These are phyloP conservation scores for Pestalotiopsis sp. DNA, from an alignment of 2,329 filamentous ascomycete species.

Conservation along the genomic window DNA sequence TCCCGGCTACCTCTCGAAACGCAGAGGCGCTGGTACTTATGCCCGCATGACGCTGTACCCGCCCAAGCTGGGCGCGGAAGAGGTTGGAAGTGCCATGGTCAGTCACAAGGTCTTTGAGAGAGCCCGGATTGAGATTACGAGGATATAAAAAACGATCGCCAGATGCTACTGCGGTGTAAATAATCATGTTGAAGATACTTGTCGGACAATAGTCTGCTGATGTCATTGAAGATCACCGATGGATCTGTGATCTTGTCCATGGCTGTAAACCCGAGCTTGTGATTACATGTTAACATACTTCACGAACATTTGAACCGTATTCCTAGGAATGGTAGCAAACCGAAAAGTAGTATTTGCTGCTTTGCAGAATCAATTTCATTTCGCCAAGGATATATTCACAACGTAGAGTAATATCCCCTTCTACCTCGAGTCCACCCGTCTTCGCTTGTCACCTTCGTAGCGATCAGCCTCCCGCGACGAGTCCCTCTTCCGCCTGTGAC, in stretches of 20 bases:
- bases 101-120: slow-evolving; percentile 80
- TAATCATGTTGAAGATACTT: too few species aligned
- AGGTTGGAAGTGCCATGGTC: slow-evolving; percentile 60
- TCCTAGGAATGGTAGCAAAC: not conserved
- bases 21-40: slow-evolving; percentile 82
- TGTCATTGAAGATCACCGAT: not conserved
- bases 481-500: slow-evolving; percentile 58
- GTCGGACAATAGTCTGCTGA: too few species aligned
- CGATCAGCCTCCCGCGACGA: slow-evolving; percentile 57
- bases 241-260: not conserved
- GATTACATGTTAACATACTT: not conserved
- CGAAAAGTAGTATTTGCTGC: not conserved
- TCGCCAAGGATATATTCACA: not conserved
- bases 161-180: too few species aligned
- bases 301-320: not conserved
- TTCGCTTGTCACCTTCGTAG: slow-evolving; percentile 62
- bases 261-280: not conserved
- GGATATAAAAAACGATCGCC: slow-evolving; percentile 57
- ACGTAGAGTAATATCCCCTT: not conserved
- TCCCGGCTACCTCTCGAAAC: slow-evolving; percentile 84
- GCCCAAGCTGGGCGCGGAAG: slow-evolving; percentile 59
- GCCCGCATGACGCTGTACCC: slow-evolving; percentile 78
- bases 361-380: not conserved
- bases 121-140: slow-evolving; percentile 83
- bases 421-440: slow-evolving; percentile 52